Evolutionary conservation across 2,329 filamentous ascomycete species (phyloP), one percentile per base, ranked within the genome.

Genomic region (Xylaria arbuscula): DNA sequence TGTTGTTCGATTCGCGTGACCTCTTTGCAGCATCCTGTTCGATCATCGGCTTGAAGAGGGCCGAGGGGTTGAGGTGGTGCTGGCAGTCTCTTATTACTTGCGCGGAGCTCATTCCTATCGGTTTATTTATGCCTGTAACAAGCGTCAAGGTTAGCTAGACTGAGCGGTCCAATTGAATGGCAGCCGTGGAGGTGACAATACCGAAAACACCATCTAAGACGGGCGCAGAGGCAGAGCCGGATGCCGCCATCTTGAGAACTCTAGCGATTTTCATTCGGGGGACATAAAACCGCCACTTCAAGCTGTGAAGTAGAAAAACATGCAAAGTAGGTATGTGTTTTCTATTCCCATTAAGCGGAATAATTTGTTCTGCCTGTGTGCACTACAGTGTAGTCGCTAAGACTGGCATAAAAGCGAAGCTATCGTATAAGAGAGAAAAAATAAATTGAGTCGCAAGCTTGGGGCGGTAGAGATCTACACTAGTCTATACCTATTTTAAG

Each of bases 71-170:
- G 86, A 98, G 97, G 72, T 91, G 88, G 22, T 86, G 83, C 83
- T 98, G 94, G 67, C 97, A 90, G 77, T 95, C 91, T 78, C 95
- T 94, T 72, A 99, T 89, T 45, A 97, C 92, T 80, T 97, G 93
- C 59, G 94, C 94, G 40, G 95, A 98, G 78, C 92, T 93, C 76
- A 95, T 88, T 76, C 90, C 92, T 76, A 90, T 85, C 34, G 96
- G 96, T 82, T 99, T 99, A 83, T 97, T 93, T 81, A 99, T 92
- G 51, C 69, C 72, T 73, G 42, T 13, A 19, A 57, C 9, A 42
- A 45, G 40, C 17, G 45, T 22, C 22, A 15, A 60, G 53, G 47
- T 72, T 40, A 73, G 68, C 62, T n/a, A 53, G 34, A 34, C 32
- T 19, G 28, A 59, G 32, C 62, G 19, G 3, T n/a, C 19, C 36